These are phyloP conservation scores for Colletotrichum lentis DNA, from an alignment of 2,329 filamentous ascomycete species.

Conservation along the genomic window DNA sequence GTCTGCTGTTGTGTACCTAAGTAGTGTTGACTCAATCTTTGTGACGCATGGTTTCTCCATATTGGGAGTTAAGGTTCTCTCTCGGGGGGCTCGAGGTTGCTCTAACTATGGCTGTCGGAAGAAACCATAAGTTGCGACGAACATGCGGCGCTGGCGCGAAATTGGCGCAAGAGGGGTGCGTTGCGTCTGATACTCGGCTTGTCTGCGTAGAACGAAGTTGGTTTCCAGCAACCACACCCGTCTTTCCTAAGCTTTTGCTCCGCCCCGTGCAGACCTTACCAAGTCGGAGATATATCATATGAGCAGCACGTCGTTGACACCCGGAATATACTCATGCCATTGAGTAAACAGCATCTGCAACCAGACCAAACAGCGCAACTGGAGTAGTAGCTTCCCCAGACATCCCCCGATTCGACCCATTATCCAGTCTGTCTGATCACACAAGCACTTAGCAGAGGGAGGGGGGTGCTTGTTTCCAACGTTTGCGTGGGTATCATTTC, in stretches of 20 bases:
- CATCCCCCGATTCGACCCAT: neutral
- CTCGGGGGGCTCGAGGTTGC: neutral
- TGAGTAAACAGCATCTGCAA: too few species aligned
- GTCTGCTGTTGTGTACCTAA: neutral
- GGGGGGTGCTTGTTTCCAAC: neutral
- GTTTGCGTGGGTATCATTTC: conserved; percentile 19
- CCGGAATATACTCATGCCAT: too few species aligned
- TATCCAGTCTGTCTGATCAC: neutral
- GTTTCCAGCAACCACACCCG: too few species aligned
- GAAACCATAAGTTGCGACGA: conserved; percentile 10
- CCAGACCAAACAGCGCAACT: too few species aligned
- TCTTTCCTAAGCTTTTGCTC: too few species aligned
- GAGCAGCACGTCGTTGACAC: too few species aligned
- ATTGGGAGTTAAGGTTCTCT: neutral
- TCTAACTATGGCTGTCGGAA: neutral
- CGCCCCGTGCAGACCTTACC: too few species aligned
- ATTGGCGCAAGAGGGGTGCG: neutral
- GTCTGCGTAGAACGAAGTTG: neutral
- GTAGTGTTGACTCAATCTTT: neutral
- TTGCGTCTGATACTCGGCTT: neutral
- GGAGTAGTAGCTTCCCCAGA: too few species aligned
- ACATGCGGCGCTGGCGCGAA: neutral
- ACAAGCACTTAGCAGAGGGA: neutral
- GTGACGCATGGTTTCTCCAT: too few species aligned
- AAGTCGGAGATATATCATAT: too few species aligned